Evolutionary conservation across 257 asterid species (phyloP).

Genomic region (Scutellaria minor): DNA sequence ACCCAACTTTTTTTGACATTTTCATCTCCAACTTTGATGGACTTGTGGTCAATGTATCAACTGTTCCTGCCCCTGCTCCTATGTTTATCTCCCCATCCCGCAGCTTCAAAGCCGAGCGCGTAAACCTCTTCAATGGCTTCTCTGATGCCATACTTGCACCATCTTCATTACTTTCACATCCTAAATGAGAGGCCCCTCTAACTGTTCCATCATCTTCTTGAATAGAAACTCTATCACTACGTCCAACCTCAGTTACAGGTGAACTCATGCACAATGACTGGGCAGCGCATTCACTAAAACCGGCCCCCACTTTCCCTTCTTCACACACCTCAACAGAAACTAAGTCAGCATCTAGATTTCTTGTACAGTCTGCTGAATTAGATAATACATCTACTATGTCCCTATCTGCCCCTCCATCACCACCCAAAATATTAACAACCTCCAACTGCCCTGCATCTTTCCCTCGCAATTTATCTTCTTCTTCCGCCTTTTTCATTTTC

Average conservation of each 20-base stretch:
- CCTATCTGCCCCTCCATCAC: conserved; percentile 34
- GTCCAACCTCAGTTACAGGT: conserved; percentile 37
- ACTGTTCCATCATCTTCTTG: conserved; percentile 29
- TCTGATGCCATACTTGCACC: conserved; percentile 32
- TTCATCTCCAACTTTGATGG: conserved; percentile 65
- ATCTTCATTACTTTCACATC: conserved; percentile 42
- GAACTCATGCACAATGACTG: conserved; percentile 35
- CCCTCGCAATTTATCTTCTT: conserved; percentile 34
- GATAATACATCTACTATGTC: conserved; percentile 39
- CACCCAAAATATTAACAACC: conserved; percentile 29
- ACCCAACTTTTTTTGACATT: conserved; percentile 68
- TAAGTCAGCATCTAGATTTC: conserved; percentile 38
- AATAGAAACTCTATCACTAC: conserved; percentile 26
- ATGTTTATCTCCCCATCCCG: conserved; percentile 41
- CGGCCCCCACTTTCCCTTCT: conserved; percentile 35
- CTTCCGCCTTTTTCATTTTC: conserved; percentile 46
- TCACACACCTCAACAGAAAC: conserved; percentile 29
- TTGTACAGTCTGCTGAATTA: conserved; percentile 31
- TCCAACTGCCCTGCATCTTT: conserved; percentile 36
- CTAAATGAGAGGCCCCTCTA: conserved; percentile 30
- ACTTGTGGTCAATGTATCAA: conserved; percentile 37
- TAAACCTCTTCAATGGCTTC: conserved; percentile 57
- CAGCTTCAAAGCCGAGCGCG: conserved; percentile 59
- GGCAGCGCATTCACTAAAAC: conserved; percentile 29
- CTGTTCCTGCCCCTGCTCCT: conserved; percentile 38